Evolutionary conservation across 768 basidiomycete species (phyloP), one percentile per base, ranked within the genome.

Genomic region (Naganishia vishniacii): DNA sequence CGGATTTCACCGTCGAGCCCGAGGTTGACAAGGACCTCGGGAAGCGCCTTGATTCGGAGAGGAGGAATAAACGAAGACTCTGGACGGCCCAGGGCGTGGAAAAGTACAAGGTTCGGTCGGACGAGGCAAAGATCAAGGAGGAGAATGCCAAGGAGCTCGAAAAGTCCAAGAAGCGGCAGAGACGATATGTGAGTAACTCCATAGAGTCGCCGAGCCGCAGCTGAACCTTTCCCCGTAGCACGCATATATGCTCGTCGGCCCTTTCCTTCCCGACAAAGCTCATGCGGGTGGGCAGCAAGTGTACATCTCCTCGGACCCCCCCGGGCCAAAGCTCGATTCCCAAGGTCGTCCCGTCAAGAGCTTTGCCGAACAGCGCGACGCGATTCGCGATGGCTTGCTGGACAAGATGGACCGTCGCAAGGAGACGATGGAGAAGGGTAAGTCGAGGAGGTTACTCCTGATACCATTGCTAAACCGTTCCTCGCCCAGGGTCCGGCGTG

Each of bases 191-290:
- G 47, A 62, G 61, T 46, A 11, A 29, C 12, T 13, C 20, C 26
- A 8, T 16, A 26, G 6, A 2, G 23, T 6, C 13, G 26, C 7
- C 32, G 6, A 4, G 28, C 15, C 40, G 29, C 13, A 18, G 45
- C 13, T 40, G 34, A 25, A 13, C 23, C 34, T 37, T 20, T 20
- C 25, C 18, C 28, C 12, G 20, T 13, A 62, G 61, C 61, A 63
- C 41, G 48, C 48, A 16, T 56, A 41, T 32, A 46, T 56, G 49
- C 37, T 63, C 15, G 62, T 63, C 18, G 48, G 40, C 20, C 62
- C 62, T 2, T 63, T 63, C 31, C 29, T 63, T 11, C 62, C 62
- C 4, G 37, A 34, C 31, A 42, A 28, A 12, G 62, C 62, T 4
- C 29, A 25, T 42, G 49, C 62, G 4, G 62, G 62, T n/a, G 62